Conservation (phyloP, 768 basidiomycete genomes). For the Amanita exitialis region DNA sequence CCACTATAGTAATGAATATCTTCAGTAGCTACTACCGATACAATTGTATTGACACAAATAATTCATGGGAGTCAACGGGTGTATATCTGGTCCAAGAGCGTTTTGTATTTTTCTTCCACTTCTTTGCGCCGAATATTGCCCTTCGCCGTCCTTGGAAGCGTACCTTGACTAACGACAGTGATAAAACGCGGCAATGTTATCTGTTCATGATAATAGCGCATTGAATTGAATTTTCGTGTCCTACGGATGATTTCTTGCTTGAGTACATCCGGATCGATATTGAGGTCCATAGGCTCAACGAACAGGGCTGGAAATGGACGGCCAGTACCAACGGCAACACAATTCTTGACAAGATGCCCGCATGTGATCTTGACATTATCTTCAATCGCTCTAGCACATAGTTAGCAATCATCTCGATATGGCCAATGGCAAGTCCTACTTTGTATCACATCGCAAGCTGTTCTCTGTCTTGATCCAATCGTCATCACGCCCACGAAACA, state of each 20-base stretch:
- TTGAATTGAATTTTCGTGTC: conserved; percentile 61
- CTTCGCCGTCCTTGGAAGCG: conserved; percentile 73
- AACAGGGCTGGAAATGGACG: conserved; percentile 72
- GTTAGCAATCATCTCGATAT: not conserved
- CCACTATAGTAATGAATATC: not conserved
- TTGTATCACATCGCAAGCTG: conserved; percentile 71
- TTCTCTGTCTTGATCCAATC: conserved; percentile 84
- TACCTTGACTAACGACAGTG: conserved; percentile 49
- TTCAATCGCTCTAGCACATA: conserved; percentile 42
- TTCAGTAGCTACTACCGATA: not conserved
- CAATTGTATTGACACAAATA: not conserved
- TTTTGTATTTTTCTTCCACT: conserved; percentile 55
- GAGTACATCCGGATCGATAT: conserved; percentile 42
- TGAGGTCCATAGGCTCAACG: conserved; percentile 47
- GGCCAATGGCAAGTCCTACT: conserved; percentile 14
- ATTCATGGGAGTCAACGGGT: conserved; percentile 4
- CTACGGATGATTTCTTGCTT: conserved; percentile 70
- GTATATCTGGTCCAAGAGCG: conserved; percentile 53
- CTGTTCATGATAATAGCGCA: conserved; percentile 73
- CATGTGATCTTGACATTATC: conserved; percentile 65
- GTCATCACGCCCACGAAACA: conserved; percentile 66
- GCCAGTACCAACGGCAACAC: conserved; percentile 69
- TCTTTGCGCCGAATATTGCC: conserved; percentile 73
- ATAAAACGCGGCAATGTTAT: conserved; percentile 57
- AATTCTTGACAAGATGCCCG: conserved; percentile 54